Evolutionary conservation across 2,329 filamentous ascomycete species (phyloP).

Genomic region (Ophiostoma sp.): DNA sequence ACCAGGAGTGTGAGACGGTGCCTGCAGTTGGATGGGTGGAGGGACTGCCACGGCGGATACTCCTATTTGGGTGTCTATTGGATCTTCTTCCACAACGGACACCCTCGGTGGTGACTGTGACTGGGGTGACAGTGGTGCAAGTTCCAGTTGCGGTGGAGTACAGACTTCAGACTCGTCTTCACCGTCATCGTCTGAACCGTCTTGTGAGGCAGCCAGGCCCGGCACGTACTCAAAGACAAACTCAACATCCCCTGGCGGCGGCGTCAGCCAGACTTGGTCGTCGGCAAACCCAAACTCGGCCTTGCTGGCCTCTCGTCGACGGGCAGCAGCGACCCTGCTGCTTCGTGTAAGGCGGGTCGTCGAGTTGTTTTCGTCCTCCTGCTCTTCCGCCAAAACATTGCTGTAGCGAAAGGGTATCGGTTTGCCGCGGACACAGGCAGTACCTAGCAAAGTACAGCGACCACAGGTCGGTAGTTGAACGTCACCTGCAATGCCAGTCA

Average conservation of each 20-base stretch:
- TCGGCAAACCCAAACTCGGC: slow-evolving; percentile 24
- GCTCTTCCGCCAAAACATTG: background rate
- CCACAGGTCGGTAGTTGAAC: slow-evolving; percentile 10
- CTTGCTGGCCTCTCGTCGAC: background rate
- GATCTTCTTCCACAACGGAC: background rate
- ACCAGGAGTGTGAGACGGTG: background rate
- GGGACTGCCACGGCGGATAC: background rate
- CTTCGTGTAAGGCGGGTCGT: background rate
- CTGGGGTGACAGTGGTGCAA: background rate
- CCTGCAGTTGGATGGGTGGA: background rate
- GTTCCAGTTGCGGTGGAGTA: background rate
- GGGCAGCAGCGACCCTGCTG: background rate
- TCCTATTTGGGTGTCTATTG: too few relatives aligned
- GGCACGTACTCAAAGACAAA: slow-evolving; percentile 20
- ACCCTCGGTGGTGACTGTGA: background rate
- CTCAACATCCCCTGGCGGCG: slow-evolving; percentile 7
- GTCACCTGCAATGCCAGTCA: slow-evolving; percentile 13
- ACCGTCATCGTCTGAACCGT: slow-evolving; percentile 4
- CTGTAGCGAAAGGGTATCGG: slow-evolving; percentile 19
- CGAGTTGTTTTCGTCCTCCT: background rate
- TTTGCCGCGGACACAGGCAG: slow-evolving; percentile 11
- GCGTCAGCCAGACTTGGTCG: slow-evolving; percentile 20
- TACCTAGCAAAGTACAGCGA: background rate
- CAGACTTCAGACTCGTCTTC: slow-evolving; percentile 1
- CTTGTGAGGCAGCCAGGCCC: background rate